These are phyloP conservation scores for Rhododendron henanense DNA, from an alignment of 148 eudicot genomes.

Conservation along the genomic window DNA sequence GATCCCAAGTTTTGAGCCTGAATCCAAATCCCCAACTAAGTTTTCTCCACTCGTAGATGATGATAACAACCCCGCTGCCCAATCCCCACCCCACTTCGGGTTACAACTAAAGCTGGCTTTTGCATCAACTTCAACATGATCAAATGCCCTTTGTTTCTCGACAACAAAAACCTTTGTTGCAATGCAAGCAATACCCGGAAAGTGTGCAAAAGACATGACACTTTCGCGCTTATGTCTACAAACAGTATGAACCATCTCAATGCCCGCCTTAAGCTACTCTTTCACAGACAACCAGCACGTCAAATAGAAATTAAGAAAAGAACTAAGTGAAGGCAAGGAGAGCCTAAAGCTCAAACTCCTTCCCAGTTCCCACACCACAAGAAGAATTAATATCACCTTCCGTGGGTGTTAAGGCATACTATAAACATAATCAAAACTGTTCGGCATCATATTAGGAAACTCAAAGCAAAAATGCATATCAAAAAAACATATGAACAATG, in stretches of 20 bases:
- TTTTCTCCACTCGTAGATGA: too few species aligned
- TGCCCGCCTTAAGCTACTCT: not conserved
- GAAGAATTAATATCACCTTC: not conserved
- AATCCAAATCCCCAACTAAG: too few species aligned
- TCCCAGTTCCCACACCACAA: not conserved
- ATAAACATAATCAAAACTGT: not conserved
- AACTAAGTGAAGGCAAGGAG: not conserved
- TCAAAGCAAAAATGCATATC: not conserved
- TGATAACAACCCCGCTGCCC: not conserved
- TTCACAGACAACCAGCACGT: not conserved
- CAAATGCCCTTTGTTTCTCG: conserved; percentile 73
- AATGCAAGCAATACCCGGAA: conserved; percentile 46
- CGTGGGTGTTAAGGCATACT: not conserved
- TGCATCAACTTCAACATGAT: conserved; percentile 75
- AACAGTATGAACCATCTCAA: not conserved
- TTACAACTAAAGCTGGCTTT: conserved; percentile 39
- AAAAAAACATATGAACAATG: not conserved
- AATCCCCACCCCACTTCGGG: conserved; percentile 34
- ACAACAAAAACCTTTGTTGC: conserved; percentile 45
- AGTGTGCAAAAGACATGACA: conserved; percentile 41
- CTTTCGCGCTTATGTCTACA: not conserved
- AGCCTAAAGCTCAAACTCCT: not conserved
- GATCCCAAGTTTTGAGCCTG: too few species aligned
- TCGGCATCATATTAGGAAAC: not conserved
- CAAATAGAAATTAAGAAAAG: not conserved